phyloP scores from a whole-genome alignment of 805 yeast genomes.

The Komagataella kurtzmanii region DNA sequence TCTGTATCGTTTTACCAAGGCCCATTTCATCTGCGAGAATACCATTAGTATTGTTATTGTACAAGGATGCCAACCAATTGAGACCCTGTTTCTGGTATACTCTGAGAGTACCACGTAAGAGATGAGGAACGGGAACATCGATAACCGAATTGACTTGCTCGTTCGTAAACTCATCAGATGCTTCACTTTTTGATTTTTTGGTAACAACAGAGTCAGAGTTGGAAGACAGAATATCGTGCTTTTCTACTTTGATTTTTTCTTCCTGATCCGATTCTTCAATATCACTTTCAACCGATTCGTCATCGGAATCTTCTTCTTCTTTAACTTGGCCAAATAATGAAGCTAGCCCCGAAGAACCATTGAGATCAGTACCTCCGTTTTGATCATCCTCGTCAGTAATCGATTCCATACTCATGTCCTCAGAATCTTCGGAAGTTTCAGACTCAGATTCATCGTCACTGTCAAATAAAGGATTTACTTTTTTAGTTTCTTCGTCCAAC shows the following conservation, averaged over 20 bases:
- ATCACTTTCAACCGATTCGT: slow-evolving; percentile 20
- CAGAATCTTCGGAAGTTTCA: slow-evolving; percentile 5
- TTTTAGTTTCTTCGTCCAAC: neutral
- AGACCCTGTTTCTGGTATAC: slow-evolving; percentile 92
- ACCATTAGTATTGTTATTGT: slow-evolving; percentile 88
- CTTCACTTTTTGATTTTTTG: slow-evolving; percentile 6
- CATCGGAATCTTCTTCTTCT: slow-evolving; percentile 18
- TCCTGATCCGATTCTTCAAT: slow-evolving; percentile 11
- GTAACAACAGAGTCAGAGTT: slow-evolving; percentile 19
- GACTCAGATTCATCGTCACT: slow-evolving; percentile 8
- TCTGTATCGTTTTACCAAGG: slow-evolving; percentile 91
- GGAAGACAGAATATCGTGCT: slow-evolving; percentile 19
- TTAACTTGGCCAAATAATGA: slow-evolving; percentile 20
- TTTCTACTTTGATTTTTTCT: slow-evolving; percentile 5
- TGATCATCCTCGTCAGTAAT: slow-evolving; percentile 10
- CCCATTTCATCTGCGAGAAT: slow-evolving; percentile 99
- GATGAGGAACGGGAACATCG: slow-evolving; percentile 68
- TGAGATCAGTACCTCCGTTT: slow-evolving; percentile 3
- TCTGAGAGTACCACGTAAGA: slow-evolving; percentile 72
- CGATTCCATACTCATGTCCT: slow-evolving; percentile 8
- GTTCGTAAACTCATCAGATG: slow-evolving; percentile 15
- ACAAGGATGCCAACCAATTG: slow-evolving; percentile 92
- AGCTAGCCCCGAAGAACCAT: slow-evolving; percentile 14
- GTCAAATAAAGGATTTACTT: slow-evolving; percentile 12
- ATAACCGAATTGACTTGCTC: slow-evolving; percentile 30